phyloP scores from a whole-genome alignment of 2,329 filamentous ascomycete genomes.

The Colletotrichum sp. region DNA sequence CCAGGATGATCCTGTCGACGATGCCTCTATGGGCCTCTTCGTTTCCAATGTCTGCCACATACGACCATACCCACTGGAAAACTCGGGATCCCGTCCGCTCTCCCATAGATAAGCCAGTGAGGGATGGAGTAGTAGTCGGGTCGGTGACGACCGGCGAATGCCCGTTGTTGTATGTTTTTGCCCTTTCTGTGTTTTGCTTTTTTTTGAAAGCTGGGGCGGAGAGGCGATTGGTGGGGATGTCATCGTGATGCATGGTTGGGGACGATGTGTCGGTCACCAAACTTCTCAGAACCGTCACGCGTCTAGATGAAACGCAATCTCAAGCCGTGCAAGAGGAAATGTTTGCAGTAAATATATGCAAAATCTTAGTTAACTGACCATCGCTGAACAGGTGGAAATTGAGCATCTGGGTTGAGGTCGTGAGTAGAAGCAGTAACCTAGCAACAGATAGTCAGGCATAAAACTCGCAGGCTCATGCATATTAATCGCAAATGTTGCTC shows the following conservation, averaged over 20 bases:
- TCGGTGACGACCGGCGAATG: not conserved
- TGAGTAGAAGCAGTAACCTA: not conserved
- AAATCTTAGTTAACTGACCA: not conserved
- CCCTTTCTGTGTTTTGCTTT: not conserved
- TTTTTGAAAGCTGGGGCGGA: not conserved
- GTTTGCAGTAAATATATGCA: not conserved
- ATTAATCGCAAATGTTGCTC: not conserved
- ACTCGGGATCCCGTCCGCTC: not conserved
- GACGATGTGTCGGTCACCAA: not conserved
- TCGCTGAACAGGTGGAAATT: not conserved
- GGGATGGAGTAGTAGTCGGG: not conserved
- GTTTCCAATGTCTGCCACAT: accelerated
- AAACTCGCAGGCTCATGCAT: not conserved
- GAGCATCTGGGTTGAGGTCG: not conserved
- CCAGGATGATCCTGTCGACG: too few relatives aligned
- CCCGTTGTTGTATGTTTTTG: not conserved
- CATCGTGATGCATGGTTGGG: not conserved
- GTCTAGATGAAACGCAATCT: not conserved
- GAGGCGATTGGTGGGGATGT: not conserved
- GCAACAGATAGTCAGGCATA: too few relatives aligned
- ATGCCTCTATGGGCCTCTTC: too few relatives aligned
- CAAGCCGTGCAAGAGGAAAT: not conserved
- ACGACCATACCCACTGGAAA: not conserved
- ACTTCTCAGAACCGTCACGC: not conserved
- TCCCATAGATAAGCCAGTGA: not conserved